Base-by-base conservation (phyloP, 2,329 filamentous ascomycete genomes). In the Alternaria atra region DNA sequence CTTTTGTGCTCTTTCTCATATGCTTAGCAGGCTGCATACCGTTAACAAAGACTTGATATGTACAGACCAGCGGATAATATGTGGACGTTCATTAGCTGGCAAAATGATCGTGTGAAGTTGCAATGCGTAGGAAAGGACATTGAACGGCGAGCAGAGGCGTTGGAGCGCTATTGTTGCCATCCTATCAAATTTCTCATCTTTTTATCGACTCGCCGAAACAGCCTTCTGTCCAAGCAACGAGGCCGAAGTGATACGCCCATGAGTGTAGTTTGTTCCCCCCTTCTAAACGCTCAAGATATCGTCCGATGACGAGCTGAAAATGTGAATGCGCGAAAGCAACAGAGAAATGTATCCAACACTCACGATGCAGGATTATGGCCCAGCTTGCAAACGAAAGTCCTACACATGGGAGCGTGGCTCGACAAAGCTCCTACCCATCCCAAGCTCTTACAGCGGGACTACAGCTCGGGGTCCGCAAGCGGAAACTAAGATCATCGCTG, bases 401-500 rank as follows among this genome's bases (percentile, higher is more conserved):
- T 66, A 50, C 53, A 30, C 40, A 34, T 71, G 67, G 63, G 60
- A 65, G 58, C 8, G 15, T 6, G 56, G 56, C n/a, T 67, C 68
- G 15, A 62, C 69, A 37, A 7, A 35, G 7, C 56, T 71, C 9
- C 52, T 71, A 39, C 34, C 58, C 30, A 63, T 61, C 20, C 60
- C 67, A 17, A 43, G 47, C 23, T 53, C 53, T n/a, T 15, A 55
- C 40, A 53, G 57, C 34, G 35, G 47, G 27, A 32, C 53, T 34
- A 53, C 83, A 65, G 5, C n/a, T 23, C 34, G 89, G 88, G 74
- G 87, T 85, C 1, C 82, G 81, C 13, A 39, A 0, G 85, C 85
- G 23, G 86, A 87, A 0, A 87, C 86, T 15, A 85, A 89, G 75
- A 89, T 89, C 87, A 81, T 83, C 3, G 74, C 89, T 52, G 79